Evolutionary conservation across 2,329 filamentous ascomycete species (phyloP), one percentile per base, ranked within the genome.

Genomic region (Zelopaecilomyces penicillatus): DNA sequence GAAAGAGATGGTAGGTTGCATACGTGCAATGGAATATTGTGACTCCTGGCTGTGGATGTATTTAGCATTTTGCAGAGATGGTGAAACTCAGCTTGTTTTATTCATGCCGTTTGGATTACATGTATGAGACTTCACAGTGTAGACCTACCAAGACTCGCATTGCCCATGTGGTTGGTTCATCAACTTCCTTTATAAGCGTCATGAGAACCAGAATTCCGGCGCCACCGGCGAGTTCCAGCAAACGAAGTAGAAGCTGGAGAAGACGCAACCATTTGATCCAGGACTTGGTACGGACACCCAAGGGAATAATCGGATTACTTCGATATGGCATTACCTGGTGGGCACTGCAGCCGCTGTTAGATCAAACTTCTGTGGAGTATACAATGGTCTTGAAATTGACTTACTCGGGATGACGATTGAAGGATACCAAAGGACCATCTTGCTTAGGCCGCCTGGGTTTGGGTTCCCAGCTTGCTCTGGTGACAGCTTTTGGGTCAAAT

Each of bases 401-500:
- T 59, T 74, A 88, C 83, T 96, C 89, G 2, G 90, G 89, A 64
- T 95, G 90, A 46, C 78, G 76, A 63, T 94, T 93, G 71, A 95
- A 85, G 48, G 84, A 77, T 50, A 96, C 68, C 51, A 94, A 68
- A 9, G 88, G 89, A 0, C 88, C 89, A 43, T 85, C 73, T 37
- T 74, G 76, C 71, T 85, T 83, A 36, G 78, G 73, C 57, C 75
- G 82, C 28, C 67, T 71, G 35, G 77, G 70, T 43, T 78, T 77
- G 9, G 79, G 76, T 57, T 80, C 70, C 71, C 79, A 86, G 66
- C 85, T 91, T 50, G 87, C 85, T 59, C 88, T 77, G 26, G 88
- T 90, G 40, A 89, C 76, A 48, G 86, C 85, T 64, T 90, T 94
- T 40, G 91, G 90, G 57, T 96, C 89, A 65, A 94, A 95, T n/a